Base-by-base conservation (phyloP, 257 asterid species). In the Solanum medicagineum region DNA sequence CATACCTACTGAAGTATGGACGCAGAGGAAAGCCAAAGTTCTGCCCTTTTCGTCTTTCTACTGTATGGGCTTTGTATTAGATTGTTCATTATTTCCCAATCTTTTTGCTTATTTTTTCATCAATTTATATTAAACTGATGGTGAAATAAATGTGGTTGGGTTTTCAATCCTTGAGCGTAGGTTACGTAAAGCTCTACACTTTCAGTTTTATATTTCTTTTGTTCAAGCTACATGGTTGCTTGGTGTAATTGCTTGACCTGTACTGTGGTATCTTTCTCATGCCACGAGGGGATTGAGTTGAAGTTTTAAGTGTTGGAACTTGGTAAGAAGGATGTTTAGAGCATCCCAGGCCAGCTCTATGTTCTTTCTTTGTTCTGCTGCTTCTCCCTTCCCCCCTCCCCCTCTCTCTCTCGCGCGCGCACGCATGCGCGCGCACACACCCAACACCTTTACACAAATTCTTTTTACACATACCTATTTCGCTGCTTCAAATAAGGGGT, bases 21-120 rank as follows among this genome's bases (percentile, higher is more conserved):
- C 89, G 94, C 77, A 91, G 91, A 92, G 95, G 97, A 68, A 94
- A 94, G 81, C 97, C 97, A 17, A 92, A 92, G 86, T 94, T 92
- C 84, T 92, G 93, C 87, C 96, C 93, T 54, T 94, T 94, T 84
- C 94, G 90, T 81, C 93, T 94, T 57, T 94, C 95, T 83, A 89
- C 81, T 68, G 96, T 92, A 87, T 89, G 93, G 85, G 17, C 60
- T 81, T 86, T 84, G 66, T 80, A 65, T 74, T 84, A 20, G 69
- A 77, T 85, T 49, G 40, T 36, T 51, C 70, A 49, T 60, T 65
- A 77, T 73, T 83, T 60, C 81, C 42, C 63, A 29, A 66, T 20
- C 40, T 66, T 51, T 32, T 79, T 10, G 65, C 22, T 5, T 47
- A 24, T 77, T 53, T 54, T 79, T 79, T 79, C 57, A n/a, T 45